Percentiles rank a stretch among this genome's conserved stretches.
These are phyloP conservation scores for Medicago lupulina DNA, from an alignment of 306 rosid genomes.

Conservation along the genomic window DNA sequence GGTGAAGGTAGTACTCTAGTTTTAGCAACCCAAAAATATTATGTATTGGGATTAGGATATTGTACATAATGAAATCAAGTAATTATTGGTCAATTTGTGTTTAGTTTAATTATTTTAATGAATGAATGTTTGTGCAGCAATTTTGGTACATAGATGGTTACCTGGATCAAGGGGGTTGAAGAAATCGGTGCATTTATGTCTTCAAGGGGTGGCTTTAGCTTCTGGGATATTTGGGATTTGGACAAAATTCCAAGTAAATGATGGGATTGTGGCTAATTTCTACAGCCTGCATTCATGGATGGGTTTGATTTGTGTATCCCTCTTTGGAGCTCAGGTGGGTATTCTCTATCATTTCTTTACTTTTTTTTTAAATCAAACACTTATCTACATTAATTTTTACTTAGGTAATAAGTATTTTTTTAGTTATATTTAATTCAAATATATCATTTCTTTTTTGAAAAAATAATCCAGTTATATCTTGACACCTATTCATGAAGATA, in stretches of 20 bases:
- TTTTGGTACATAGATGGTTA: slow-evolving; percentile 82
- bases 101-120: neutral
- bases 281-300: slow-evolving; percentile 94
- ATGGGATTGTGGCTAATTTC: slow-evolving; percentile 83
- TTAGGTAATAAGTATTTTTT: neutral
- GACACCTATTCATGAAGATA: neutral
- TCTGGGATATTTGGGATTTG: slow-evolving; percentile 85
- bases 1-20: slow-evolving; percentile 68
- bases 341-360: neutral
- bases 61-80: neutral
- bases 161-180: slow-evolving; percentile 77
- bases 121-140: slow-evolving; percentile 54
- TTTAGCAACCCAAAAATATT: slow-evolving; percentile 7
- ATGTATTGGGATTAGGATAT: neutral
- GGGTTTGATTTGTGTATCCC: slow-evolving; percentile 75
- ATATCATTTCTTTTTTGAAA: too few relatives aligned
- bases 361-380: neutral
- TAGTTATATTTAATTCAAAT: too few relatives aligned
- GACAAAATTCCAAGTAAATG: slow-evolving; percentile 72
- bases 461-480: neutral
- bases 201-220: slow-evolving; percentile 84
- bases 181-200: slow-evolving; percentile 83
- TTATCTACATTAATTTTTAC: neutral
- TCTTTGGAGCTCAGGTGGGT: slow-evolving; percentile 81
- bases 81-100: slow-evolving; percentile 33